These are phyloP conservation scores for Fusarium sp. DNA, from an alignment of 2,329 filamentous ascomycete genomes.

Conservation along the genomic window DNA sequence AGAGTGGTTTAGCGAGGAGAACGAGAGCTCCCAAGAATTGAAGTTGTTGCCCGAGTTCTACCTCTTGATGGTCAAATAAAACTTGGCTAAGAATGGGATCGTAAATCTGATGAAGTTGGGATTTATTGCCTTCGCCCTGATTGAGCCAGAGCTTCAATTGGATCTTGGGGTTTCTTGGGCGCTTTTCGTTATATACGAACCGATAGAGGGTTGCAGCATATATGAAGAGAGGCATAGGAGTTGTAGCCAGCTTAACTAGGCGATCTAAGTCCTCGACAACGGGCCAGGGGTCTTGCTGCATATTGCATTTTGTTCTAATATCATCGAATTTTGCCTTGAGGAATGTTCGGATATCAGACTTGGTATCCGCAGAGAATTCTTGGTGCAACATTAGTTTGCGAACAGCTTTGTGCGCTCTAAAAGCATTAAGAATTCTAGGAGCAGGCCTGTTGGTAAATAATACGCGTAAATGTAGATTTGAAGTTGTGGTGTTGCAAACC, in stretches of 20 bases:
- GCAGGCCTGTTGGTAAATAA: fast-evolving
- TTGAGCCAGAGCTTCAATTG: neutral
- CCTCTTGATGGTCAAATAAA: neutral
- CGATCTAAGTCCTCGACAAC: neutral
- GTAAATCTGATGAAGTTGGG: neutral
- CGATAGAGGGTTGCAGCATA: neutral
- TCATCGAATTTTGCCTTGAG: fast-evolving
- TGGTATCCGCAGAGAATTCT: neutral
- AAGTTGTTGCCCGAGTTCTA: neutral
- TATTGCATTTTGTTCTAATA: neutral
- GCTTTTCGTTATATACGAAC: neutral
- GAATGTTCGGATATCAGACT: neutral
- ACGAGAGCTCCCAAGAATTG: neutral
- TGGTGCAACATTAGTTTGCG: neutral
- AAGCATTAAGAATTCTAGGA: neutral
- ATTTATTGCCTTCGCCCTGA: neutral
- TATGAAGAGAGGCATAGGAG: neutral
- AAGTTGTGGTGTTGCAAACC: fast-evolving
- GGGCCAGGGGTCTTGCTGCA: neutral
- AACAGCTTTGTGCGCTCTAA: fast-evolving
- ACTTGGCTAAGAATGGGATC: neutral
- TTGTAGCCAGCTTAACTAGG: neutral
- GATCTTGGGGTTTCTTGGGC: neutral
- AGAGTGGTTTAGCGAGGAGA: neutral
- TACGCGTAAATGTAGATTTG: neutral